Evolutionary conservation across 2,329 filamentous ascomycete genomes (phyloP), one percentile per base, ranked within the genome.

Genomic region (Penicillium sp.): DNA sequence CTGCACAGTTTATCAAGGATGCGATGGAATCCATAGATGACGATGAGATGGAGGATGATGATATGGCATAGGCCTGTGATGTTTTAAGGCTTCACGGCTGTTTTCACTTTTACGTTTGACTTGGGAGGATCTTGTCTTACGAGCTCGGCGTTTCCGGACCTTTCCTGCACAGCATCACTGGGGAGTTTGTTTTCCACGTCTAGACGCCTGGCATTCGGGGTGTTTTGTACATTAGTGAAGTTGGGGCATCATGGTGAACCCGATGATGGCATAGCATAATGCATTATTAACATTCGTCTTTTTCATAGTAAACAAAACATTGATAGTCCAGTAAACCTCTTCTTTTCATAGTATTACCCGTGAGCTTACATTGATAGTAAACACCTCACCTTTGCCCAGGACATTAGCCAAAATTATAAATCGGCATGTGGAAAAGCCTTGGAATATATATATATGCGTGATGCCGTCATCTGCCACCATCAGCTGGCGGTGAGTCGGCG

Each of bases 1-100:
- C 93, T 67, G 92, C 91, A 63, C 89, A 91, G 62, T 89, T 92
- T 74, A 97, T 99, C 76, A 99, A 98, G 77, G 92, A 96, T 73
- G 92, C 92, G 19, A 97, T 99, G 78, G 93, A 98, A 79, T 89
- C 88, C 67, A 84, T 98, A 57, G 92, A 96, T 59, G 83, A 85
- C 23, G 81, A 82, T 16, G 87, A 90, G 57, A 84, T 87, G 55
- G 86, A 90, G 52, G 78, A 79, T 60, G 80, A 81, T 44, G 78
- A 80, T 58, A 80, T 80, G 67, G 75, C 77, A 57, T 79, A 65
- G 62, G 55, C 56, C 56, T 60, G 47, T 61, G 60, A 75, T 58
- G 57, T 45, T 52, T 54, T 43, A 45, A 52, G 49, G 53, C 61
- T 57, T 60, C 54, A 21, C 21, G 48, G 39, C 48, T 53, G 47